Percentiles rank a stretch among this genome's conserved stretches.
phyloP scores from a whole-genome alignment of 2,329 filamentous ascomycete species.

The Ceratocystis cacaofunesta region DNA sequence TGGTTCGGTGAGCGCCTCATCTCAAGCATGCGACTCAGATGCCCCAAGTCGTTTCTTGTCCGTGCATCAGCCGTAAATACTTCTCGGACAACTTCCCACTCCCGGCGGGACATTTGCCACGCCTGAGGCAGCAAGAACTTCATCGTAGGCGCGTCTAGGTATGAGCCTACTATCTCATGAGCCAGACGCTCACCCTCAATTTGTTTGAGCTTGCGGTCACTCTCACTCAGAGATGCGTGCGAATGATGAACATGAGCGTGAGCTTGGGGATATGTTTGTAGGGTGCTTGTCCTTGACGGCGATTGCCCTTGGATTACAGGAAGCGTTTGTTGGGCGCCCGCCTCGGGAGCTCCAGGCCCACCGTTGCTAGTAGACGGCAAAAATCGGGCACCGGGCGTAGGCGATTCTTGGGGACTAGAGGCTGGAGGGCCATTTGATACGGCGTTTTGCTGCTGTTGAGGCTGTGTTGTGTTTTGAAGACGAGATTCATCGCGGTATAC shows the following conservation, averaged over 20 bases:
- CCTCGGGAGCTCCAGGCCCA: background rate
- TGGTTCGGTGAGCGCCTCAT: constrained; percentile 19
- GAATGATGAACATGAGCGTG: background rate
- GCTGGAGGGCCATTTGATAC: background rate
- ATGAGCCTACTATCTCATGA: constrained; percentile 46
- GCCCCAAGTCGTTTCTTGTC: constrained; percentile 46
- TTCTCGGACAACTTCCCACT: constrained; percentile 58
- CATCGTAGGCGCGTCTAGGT: constrained; percentile 49
- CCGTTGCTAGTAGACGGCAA: background rate
- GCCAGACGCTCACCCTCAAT: constrained; percentile 41
- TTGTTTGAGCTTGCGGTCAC: constrained; percentile 13
- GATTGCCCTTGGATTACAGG: constrained; percentile 8
- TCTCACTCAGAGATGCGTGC: background rate
- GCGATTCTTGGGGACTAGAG: constrained; percentile 20
- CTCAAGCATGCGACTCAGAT: constrained; percentile 41
- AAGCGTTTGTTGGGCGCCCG: constrained; percentile 22
- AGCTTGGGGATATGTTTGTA: background rate
- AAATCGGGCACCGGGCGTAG: constrained; percentile 22
- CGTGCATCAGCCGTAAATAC: constrained; percentile 52
- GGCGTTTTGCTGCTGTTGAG: background rate
- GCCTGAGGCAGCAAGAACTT: constrained; percentile 56
- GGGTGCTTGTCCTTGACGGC: background rate
- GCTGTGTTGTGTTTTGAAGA: background rate
- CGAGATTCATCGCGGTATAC: constrained; percentile 53
- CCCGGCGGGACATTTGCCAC: constrained; percentile 50